Evolutionary conservation across 306 rosid genomes (phyloP), one percentile per base, ranked within the genome.

Genomic region (Castanea sativa): DNA sequence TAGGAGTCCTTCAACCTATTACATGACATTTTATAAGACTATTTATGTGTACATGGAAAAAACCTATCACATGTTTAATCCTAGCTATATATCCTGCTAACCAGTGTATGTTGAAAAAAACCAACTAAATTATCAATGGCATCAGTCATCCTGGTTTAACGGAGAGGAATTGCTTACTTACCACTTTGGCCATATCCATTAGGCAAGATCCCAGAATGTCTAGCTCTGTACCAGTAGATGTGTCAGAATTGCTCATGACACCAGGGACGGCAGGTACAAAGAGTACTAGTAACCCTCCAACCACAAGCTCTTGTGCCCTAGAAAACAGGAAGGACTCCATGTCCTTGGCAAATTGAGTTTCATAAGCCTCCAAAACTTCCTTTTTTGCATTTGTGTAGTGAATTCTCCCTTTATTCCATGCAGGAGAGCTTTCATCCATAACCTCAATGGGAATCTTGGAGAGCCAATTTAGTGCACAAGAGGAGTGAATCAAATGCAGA

Each of bases 371-470:
- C 7, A n/a, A 61, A 72, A 83, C 83, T 74, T 83, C 83, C 45
- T 55, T 69, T 3, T 83, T 73, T 23, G 81, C 77, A 69, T 59
- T 55, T n/a, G 77, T 4, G 21, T 69, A 79, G 49, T 49, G 57
- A 74, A 83, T 75, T 21, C 71, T 79, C 45, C 86, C 83, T 11
- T 79, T 83, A 61, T 84, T 84, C 79, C 80, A 84, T 57, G 87
- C 82, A 57, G 57, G 29, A 76, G 56, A 80, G 19, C 1, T 53
- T 77, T 18, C 23, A 14, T 85, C 80, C 4, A 16, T 70, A 21
- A 85, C 11, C 64, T 78, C 85, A 18, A n/a, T 38, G 9, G 88
- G 85, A 21, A 81, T 33, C 78, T 55, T 64, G 6, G 88, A 74
- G 0, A 85, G 71, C 88, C 85, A 81, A 6, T 53, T 35, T 3